Base-by-base conservation (phyloP, 371 early-diverging fungal genomes). In the Mortierella sp. region DNA sequence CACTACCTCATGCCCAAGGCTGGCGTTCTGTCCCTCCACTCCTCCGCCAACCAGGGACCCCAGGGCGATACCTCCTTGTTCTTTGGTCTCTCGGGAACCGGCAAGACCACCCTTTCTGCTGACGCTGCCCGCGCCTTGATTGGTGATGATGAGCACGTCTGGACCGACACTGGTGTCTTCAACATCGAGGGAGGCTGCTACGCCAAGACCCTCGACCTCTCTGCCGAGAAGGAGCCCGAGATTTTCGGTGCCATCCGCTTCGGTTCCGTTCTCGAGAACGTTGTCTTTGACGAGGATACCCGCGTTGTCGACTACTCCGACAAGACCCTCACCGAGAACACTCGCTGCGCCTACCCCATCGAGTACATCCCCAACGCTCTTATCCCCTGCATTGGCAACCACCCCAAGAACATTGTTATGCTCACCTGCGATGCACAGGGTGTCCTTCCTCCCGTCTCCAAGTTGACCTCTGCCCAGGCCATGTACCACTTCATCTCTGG, bases 131-230 rank as follows among this genome's bases (percentile, higher is more conserved):
- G 98, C 79, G 86, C 88, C 82, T 91, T 98, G 82, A 98, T 98
- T 88, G 98, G 98, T 89, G 98, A 98, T 90, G 98, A 98, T 88
- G 98, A 98, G 90, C 98, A 98, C 90, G 98, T 98, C 92, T 98
- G 98, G 98, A 94, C 95, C 53, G 96, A 98, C 82, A 90, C 94
- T 74, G 98, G 98, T 83, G 91, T 98, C 74, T 98, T 98, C 94
- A 98, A 96, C 89, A 98, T 98, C 83, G 98, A 98, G 92, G 98
- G 98, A 79, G 98, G 98, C 44, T 98, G 98, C 90, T 98, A 98
- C 88, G 98, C 98, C 87, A 98, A 98, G 92, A 94, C 95, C 89
- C 96, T 98, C 80, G 97, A 96, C 79, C 90, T 98, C 55, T 96
- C 96, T 24, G 93, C 93, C 71, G 98, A 97, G 87, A 98, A 98